Percentiles rank a stretch among this genome's conserved stretches.
Conservation (phyloP, 164 flowering plant genomes). For the Berberis vulgaris region DNA sequence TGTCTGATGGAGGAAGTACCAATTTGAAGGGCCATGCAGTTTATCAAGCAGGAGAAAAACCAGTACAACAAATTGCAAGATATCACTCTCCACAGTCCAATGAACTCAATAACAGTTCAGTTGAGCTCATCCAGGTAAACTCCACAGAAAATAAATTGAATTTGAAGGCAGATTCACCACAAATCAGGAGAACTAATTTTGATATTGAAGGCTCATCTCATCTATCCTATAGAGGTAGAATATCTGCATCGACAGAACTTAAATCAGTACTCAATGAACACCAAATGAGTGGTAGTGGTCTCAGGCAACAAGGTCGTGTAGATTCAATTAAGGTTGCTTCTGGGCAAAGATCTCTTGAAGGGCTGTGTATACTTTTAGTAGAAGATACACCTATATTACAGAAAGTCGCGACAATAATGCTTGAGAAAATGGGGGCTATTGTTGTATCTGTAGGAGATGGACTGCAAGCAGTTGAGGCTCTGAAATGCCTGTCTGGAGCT, state of each 20-base stretch:
- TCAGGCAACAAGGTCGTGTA: constrained; percentile 16
- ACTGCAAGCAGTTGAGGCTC: constrained; percentile 79
- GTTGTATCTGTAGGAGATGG: constrained; percentile 87
- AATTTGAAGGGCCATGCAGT: constrained; percentile 7
- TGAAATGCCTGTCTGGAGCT: constrained; percentile 26
- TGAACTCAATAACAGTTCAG: constrained; percentile 19
- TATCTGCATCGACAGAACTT: constrained; percentile 9
- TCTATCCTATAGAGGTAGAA: constrained; percentile 7
- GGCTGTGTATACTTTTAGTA: constrained; percentile 73
- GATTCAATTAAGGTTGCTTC: constrained; percentile 16
- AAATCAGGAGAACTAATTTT: constrained; percentile 4
- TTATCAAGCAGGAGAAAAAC: constrained; percentile 11
- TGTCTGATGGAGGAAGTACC: constrained; percentile 19
- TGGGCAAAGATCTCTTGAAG: constrained; percentile 51
- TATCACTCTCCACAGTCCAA: constrained; percentile 15
- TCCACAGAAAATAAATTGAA: constrained; percentile 14
- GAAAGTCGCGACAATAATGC: constrained; percentile 89
- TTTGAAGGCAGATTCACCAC: constrained; percentile 4
- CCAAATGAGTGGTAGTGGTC: constrained; percentile 7
- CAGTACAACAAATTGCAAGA: constrained; percentile 11
- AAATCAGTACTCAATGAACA: constrained; percentile 10
- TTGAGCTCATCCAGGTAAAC: constrained; percentile 23
- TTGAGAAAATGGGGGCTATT: constrained; percentile 82
- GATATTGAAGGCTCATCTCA: constrained; percentile 8
- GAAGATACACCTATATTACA: constrained; percentile 94